phyloP scores from a whole-genome alignment of 2,329 filamentous ascomycete genomes.

The Saccharata proteae region DNA sequence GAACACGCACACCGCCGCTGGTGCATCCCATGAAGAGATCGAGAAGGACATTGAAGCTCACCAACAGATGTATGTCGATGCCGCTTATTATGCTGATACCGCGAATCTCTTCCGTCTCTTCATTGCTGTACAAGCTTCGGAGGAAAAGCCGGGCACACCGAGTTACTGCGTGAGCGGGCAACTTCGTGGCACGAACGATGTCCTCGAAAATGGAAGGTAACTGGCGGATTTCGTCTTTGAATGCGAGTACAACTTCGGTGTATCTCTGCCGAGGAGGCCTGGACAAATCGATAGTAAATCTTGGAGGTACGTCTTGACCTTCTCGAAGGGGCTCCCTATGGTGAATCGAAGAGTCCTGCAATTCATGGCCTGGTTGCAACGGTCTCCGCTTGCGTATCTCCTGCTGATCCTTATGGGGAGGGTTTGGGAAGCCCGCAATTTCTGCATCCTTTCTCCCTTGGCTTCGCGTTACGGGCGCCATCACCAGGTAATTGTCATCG shows the following conservation, averaged over 20 bases:
- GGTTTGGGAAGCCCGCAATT: too few species aligned
- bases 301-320: conserved; percentile 20
- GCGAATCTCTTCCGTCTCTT: conserved; percentile 50
- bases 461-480: too few species aligned
- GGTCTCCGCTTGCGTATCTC: too few species aligned
- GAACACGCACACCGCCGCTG: conserved; percentile 36
- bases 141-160: conserved; percentile 36
- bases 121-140: conserved; percentile 37
- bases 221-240: conserved; percentile 30
- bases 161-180: conserved; percentile 11
- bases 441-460: too few species aligned
- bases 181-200: conserved; percentile 23
- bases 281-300: conserved; percentile 42
- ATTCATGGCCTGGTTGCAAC: too few species aligned
- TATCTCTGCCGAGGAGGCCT: conserved; percentile 42
- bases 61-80: conserved; percentile 46
- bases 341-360: too few species aligned
- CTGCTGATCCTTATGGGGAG: too few species aligned
- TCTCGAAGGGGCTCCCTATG: too few species aligned
- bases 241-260: conserved; percentile 33
- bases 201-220: conserved; percentile 41
- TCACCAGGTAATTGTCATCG: too few species aligned
- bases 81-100: conserved; percentile 42
- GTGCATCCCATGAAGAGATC: conserved; percentile 56
- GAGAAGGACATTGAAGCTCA: conserved; percentile 51